A percentile compares a stretch with the other conserved stretches of the same genome.
phyloP scores from a whole-genome alignment of 2,329 filamentous ascomycete species.

The Fusarium cicatricum region DNA sequence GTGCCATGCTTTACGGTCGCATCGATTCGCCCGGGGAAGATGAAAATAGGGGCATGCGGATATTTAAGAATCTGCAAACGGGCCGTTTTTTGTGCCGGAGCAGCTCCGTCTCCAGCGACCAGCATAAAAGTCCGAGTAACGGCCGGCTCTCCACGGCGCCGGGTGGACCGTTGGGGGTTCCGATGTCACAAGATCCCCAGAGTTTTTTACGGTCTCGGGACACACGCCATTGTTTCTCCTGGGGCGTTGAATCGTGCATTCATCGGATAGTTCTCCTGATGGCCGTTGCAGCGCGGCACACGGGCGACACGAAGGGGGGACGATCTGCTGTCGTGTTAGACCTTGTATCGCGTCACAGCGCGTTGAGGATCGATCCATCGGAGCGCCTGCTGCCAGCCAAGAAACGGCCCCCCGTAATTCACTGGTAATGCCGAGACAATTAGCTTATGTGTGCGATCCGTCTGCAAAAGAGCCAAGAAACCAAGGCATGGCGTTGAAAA shows the following conservation, averaged over 20 bases:
- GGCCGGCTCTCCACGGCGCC: conserved; percentile 36
- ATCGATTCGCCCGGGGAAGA: conserved; percentile 15
- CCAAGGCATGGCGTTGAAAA: neutral
- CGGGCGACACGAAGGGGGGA: neutral
- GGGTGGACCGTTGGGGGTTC: conserved; percentile 22
- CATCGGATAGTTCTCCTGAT: neutral
- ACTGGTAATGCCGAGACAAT: conserved; percentile 1
- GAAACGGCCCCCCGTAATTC: neutral
- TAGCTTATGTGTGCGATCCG: neutral
- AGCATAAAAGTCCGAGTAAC: conserved; percentile 41
- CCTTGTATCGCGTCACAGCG: conserved; percentile 5
- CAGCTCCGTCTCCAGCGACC: conserved; percentile 28
- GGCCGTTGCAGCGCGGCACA: neutral
- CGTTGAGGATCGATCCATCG: conserved; percentile 8
- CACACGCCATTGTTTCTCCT: neutral
- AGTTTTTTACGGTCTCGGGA: neutral
- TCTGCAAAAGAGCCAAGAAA: neutral
- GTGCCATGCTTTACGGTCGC: neutral
- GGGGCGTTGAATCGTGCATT: neutral
- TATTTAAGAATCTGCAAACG: conserved; percentile 28
- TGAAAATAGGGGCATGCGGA: conserved; percentile 26
- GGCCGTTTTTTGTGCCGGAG: conserved; percentile 31
- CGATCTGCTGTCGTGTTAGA: neutral
- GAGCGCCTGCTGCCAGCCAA: neutral
- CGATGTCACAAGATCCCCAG: conserved; percentile 29